Evolutionary conservation across 2,329 filamentous ascomycete genomes (phyloP), one percentile per base, ranked within the genome.

Genomic region (Purpureocillium takamizusanense): DNA sequence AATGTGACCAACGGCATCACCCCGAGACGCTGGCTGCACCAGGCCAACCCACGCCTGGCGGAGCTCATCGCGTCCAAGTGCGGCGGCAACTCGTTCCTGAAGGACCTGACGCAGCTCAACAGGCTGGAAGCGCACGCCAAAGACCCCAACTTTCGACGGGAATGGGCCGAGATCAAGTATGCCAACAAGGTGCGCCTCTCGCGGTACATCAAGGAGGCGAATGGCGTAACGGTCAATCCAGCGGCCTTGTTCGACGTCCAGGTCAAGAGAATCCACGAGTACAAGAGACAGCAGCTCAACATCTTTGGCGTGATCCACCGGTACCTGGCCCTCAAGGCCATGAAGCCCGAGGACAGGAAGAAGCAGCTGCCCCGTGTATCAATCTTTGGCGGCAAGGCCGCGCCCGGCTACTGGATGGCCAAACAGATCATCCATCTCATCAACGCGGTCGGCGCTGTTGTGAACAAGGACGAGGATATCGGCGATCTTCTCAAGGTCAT

Each of bases 1-100:
- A 98, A 98, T 53, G 90, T 98, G 47, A 98, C 92, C 47, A 98
- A 98, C 60, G 92, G 92, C 42, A 94, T 98, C 58, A 98, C 92
- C 1, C 92, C 92, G 10, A 78, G 92, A 53, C 78, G 92, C 57
- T 98, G 92, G 92, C 72, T 98, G 41, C 89, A 98, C 67, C 92
- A 98, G 63, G 92, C 92, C 43, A 98, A 98, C 60, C 92, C 90
- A 10, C 78, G 84, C 40, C 72, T 98, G 23, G 95, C 90, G 1
- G 86, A 89, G 57, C 70, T 98, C 46, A 97, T 98, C 58, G 84
- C 88, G 2, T 86, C 81, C 56, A 97, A 95, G 70, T 74, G 84
- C 30, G 89, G 88, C 36, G 78, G 86, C 39, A 68, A 87, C 50
- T 81, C 79, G 6, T 97, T 89, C 73, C 70, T 98, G 53, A 95